Conservation (phyloP, 768 basidiomycete genomes). For the Suillus weaverae region DNA sequence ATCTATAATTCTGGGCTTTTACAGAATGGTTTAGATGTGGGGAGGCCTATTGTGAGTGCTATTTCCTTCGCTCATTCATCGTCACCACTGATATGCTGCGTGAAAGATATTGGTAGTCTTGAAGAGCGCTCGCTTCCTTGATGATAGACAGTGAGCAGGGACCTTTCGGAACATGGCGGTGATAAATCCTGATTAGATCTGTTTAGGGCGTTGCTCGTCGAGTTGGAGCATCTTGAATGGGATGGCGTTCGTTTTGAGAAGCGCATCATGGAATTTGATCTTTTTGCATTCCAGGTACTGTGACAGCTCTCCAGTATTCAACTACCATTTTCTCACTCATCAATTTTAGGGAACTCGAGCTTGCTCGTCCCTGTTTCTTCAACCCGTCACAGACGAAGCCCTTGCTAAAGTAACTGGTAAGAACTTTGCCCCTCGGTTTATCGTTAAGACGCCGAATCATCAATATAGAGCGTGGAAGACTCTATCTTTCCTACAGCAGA, state of each 20-base stretch:
- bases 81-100: neutral
- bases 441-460: neutral
- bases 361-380: neutral
- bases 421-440: neutral
- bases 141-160: neutral
- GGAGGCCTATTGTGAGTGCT: neutral
- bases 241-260: slow-evolving; percentile 3
- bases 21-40: neutral
- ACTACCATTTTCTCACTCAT: neutral
- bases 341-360: neutral
- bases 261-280: neutral
- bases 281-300: neutral
- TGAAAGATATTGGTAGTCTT: neutral
- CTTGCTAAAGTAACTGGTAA: slow-evolving; percentile 1
- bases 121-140: neutral
- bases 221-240: neutral
- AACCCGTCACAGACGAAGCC: neutral
- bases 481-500: slow-evolving; percentile 1
- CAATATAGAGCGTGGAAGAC: neutral
- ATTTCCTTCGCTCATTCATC: neutral
- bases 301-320: neutral
- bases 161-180: neutral
- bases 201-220: neutral
- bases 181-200: neutral
- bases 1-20: neutral